Evolutionary conservation across 208 protist genomes (phyloP).

Genomic region (Trichomonas vaginalis): DNA sequence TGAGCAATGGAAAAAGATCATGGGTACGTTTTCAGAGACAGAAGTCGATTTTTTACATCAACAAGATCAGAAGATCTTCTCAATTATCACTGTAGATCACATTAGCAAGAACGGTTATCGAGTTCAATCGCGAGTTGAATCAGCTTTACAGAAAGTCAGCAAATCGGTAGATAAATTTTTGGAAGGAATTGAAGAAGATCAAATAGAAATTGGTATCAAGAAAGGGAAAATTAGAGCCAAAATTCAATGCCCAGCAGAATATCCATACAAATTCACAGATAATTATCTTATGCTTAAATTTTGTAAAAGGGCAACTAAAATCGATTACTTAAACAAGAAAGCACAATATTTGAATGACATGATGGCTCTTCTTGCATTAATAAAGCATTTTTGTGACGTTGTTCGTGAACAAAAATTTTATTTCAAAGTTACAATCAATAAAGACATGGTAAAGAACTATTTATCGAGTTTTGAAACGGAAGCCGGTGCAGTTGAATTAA

Average conservation of each 20-base stretch:
- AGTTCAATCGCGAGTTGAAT: background rate
- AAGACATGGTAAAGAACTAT: background rate
- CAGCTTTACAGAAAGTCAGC: background rate
- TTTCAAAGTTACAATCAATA: background rate
- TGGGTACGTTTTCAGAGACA: background rate
- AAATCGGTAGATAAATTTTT: background rate
- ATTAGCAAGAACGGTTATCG: background rate
- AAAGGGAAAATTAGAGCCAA: background rate
- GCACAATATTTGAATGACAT: background rate
- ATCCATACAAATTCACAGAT: background rate
- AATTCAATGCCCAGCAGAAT: background rate
- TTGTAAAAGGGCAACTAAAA: background rate
- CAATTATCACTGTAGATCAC: background rate
- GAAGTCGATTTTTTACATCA: background rate
- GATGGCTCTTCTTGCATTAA: background rate
- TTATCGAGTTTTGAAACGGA: background rate
- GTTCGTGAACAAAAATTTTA: background rate
- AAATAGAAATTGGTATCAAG: background rate
- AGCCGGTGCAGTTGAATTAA: background rate
- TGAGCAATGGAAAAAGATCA: background rate
- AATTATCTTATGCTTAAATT: background rate
- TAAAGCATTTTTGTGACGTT: background rate
- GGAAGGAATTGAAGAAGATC: background rate
- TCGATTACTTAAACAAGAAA: background rate
- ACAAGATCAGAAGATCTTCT: background rate